phyloP scores from a whole-genome alignment of 352 stramenopile genomes.

The Pelagophyceae sp. region DNA sequence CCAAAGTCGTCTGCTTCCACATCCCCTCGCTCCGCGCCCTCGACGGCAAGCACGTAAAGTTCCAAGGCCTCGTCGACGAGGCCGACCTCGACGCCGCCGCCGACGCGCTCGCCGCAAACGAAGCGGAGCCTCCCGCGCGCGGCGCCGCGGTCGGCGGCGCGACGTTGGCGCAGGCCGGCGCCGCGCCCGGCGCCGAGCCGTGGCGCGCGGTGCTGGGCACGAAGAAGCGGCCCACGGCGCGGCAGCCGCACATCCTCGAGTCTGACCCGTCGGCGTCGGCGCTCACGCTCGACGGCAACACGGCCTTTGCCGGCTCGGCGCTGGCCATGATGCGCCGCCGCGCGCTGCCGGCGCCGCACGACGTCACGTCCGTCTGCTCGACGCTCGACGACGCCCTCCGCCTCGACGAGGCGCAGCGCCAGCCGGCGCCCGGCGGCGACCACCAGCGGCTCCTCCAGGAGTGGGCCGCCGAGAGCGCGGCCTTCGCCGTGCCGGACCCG shows the following conservation, averaged over 20 bases:
- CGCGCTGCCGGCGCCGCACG: neutral
- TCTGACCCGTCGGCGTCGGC: neutral
- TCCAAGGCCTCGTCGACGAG: neutral
- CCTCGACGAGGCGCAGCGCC: neutral
- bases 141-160: too few relatives aligned
- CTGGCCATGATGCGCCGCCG: neutral
- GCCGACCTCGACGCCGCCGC: neutral
- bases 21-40: neutral
- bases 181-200: neutral
- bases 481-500: neutral
- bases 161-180: neutral
- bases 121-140: neutral
- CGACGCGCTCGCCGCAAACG: neutral
- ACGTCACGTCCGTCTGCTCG: neutral
- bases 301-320: neutral
- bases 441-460: neutral
- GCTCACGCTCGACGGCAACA: neutral
- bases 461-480: neutral
- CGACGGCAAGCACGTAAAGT: neutral
- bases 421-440: neutral
- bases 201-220: neutral
- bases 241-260: neutral
- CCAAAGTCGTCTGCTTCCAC: neutral
- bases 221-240: neutral
- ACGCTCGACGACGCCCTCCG: neutral